Base-by-base conservation (phyloP, 2,329 filamentous ascomycete genomes). In the Cordyceps pruinosa region DNA sequence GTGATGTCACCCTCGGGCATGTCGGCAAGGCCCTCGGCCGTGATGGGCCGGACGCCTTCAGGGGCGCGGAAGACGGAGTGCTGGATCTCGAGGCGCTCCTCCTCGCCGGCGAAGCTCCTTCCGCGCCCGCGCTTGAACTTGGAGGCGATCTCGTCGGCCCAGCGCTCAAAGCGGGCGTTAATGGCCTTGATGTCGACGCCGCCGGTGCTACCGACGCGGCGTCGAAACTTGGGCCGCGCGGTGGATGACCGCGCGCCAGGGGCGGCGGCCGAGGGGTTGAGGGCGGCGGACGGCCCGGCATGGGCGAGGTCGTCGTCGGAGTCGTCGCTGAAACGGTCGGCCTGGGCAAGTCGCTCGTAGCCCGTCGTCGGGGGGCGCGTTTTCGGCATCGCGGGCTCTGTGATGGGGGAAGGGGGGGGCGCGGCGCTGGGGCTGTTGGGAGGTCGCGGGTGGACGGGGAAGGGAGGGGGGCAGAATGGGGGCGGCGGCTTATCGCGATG, bases 121-220 rank as follows among this genome's bases (percentile, higher is more conserved):
- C 87, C 84, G 66, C 86, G 86, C 64, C 82, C 79, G 62, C 92
- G 89, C 77, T 96, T 97, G 81, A 99, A 97, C 66, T 95, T 94
- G 64, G 90, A 89, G 30, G 94, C 92, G 67, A 99, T 97, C 74
- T 99, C 94, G 65, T 97, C 94, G 17, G 94, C 94, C 94, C 94
- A 99, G 69, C 89, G 82, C 74, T 99, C 94, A 26, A 99, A 77
- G 25, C 94, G 83, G 59, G 93, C 92, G 72, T 99, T 99, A 73
- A 99, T 97, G 59, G 94, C 94, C 71, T 97, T 97, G 69, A 99
- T 89, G 68, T 99, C 94, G 19, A 99, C 93, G 3, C 92, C 93
- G 21, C 90, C 90, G 65, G 92, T 94, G 68, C 89, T 88, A 63
- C 70, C 80, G 64, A 68, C 73, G 64, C 75, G 77, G 68, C 65